These are phyloP conservation scores for Pichia cephalocereana DNA, from an alignment of 805 yeast species.

Conservation along the genomic window DNA sequence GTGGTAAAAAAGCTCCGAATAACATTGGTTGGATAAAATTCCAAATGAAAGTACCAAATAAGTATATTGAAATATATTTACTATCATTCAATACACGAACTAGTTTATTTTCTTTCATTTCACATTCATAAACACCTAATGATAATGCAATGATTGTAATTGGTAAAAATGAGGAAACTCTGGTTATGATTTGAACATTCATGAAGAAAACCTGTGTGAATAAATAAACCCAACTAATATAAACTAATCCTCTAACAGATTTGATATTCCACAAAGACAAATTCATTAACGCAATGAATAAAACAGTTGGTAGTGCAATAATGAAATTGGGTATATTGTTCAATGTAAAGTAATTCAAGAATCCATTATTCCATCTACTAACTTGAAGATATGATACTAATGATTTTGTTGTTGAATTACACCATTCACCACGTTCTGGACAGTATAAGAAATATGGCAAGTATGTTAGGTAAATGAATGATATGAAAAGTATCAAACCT, in stretches of 20 bases:
- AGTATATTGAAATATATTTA: no score
- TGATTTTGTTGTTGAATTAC: constrained; percentile 45
- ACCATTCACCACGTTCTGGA: constrained; percentile 73
- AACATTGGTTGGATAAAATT: constrained; percentile 54
- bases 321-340: constrained; percentile 78
- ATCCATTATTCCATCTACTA: constrained; percentile 80
- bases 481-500: constrained; percentile 45
- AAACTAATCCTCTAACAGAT: constrained; percentile 26
- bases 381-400: constrained; percentile 65
- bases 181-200: constrained; percentile 79
- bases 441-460: constrained; percentile 55
- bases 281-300: constrained; percentile 32
- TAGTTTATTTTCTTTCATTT: no score
- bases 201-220: constrained; percentile 50
- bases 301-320: constrained; percentile 47
- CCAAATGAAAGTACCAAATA: constrained; percentile 33
- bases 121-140: no score
- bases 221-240: constrained; percentile 36
- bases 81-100: no score
- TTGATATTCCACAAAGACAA: constrained; percentile 17
- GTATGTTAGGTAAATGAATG: constrained; percentile 39
- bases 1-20: constrained; percentile 76
- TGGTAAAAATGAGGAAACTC: constrained; percentile 74
- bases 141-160: constrained; percentile 16
- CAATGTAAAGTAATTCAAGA: constrained; percentile 71